A percentile compares a stretch with the other conserved stretches of the same genome.
Evolutionary conservation across 2,329 filamentous ascomycete species (phyloP).

Genomic region (Colletotrichum siamense): DNA sequence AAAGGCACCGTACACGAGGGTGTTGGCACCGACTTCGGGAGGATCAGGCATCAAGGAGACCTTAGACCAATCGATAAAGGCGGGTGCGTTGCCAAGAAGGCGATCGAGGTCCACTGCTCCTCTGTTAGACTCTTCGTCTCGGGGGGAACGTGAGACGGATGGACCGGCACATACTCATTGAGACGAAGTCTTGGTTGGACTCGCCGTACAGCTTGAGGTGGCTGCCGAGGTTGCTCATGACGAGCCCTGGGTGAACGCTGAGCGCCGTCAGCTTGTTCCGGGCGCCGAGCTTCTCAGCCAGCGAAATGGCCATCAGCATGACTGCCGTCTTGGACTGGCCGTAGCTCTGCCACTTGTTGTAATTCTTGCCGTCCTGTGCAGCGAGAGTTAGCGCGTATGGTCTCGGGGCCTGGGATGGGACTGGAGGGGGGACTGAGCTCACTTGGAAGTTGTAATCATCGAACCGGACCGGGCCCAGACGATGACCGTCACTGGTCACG

Average conservation of each 20-base stretch:
- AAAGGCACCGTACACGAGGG: slow-evolving; percentile 41
- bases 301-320: slow-evolving; percentile 24
- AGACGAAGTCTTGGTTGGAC: background rate
- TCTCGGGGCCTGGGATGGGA: too few relatives aligned
- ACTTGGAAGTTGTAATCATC: slow-evolving; percentile 36
- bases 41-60: background rate
- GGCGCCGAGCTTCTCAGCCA: slow-evolving; percentile 12
- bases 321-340: slow-evolving; percentile 44
- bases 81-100: slow-evolving; percentile 25
- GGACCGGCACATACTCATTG: background rate
- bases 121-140: background rate
- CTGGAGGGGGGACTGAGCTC: slow-evolving; percentile 15
- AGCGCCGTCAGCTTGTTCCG: background rate
- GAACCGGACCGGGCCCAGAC: slow-evolving; percentile 34
- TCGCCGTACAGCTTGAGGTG: background rate
- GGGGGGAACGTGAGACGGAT: background rate
- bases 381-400: slow-evolving; percentile 19
- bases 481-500: slow-evolving; percentile 39
- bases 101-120: slow-evolving; percentile 23
- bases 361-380: slow-evolving; percentile 22
- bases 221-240: slow-evolving; percentile 3
- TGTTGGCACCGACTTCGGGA: slow-evolving; percentile 34
- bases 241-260: slow-evolving; percentile 3
- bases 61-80: slow-evolving; percentile 19
- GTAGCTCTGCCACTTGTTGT: slow-evolving; percentile 37